These are phyloP conservation scores for Boeremia exigua DNA, from an alignment of 2,329 filamentous ascomycete genomes.

Conservation along the genomic window DNA sequence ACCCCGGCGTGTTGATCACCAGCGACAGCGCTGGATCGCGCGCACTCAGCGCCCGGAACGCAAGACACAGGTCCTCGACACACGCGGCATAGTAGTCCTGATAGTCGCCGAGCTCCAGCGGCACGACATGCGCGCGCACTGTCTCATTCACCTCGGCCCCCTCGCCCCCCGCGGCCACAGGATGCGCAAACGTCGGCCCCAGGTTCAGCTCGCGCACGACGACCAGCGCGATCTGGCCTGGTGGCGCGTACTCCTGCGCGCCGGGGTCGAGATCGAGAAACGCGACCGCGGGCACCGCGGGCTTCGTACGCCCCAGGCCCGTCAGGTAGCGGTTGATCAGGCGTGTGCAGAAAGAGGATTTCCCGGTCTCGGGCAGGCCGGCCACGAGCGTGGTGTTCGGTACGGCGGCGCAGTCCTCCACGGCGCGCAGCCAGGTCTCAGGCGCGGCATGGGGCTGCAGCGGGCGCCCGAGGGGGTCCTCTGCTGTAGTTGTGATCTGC, in stretches of 20 bases:
- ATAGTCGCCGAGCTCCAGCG: conserved; percentile 69
- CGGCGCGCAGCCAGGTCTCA: conserved; percentile 61
- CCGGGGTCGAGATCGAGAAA: conserved; percentile 80
- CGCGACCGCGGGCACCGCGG: conserved; percentile 52
- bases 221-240: conserved; percentile 73
- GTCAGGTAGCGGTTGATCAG: conserved; percentile 72
- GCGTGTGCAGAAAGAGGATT: conserved; percentile 74
- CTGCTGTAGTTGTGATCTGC: conserved; percentile 38
- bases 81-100: conserved; percentile 71
- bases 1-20: conserved; percentile 76
- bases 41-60: conserved; percentile 59
- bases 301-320: conserved; percentile 39
- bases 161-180: conserved; percentile 31
- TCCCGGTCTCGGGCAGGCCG: conserved; percentile 75
- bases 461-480: conserved; percentile 34
- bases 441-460: conserved; percentile 59
- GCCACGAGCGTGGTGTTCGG: conserved; percentile 63
- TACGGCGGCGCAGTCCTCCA: conserved; percentile 44
- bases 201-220: conserved; percentile 67
- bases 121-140: conserved; percentile 70
- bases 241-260: conserved; percentile 75
- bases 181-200: conserved; percentile 71
- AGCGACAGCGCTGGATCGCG: conserved; percentile 59
- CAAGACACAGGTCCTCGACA: conserved; percentile 65
- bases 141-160: conserved; percentile 45